Conservation (phyloP, 106 monocot genomes). For the Dioscorea zingiberensis region DNA sequence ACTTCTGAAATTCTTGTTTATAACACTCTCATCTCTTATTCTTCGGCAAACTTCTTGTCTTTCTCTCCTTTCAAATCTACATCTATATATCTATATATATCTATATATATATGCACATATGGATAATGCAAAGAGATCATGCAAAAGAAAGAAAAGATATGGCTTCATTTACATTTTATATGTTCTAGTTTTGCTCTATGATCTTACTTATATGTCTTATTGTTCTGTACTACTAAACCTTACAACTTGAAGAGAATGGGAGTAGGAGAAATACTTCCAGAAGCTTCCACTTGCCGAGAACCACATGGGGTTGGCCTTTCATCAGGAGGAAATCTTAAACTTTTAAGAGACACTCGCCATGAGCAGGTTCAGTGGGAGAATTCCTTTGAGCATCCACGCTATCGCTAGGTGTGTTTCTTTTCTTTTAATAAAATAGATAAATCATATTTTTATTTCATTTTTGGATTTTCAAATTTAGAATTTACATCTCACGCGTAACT, state of each 20-base stretch:
- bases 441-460: too few species aligned
- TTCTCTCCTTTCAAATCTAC: too few species aligned
- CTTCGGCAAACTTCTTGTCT: too few species aligned
- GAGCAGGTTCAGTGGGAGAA: slow-evolving; percentile 6
- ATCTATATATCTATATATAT: too few species aligned
- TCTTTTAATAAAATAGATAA: too few species aligned
- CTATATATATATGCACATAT: too few species aligned
- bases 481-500: too few species aligned
- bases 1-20: too few species aligned
- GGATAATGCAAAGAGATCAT: neutral
- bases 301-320: slow-evolving; percentile 26
- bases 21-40: too few species aligned
- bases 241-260: neutral
- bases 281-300: slow-evolving; percentile 31
- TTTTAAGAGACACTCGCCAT: slow-evolving; percentile 13
- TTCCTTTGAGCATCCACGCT: slow-evolving; percentile 25
- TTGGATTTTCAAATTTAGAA: too few species aligned
- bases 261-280: too few species aligned
- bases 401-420: slow-evolving; percentile 5
- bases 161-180: neutral
- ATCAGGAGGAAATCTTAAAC: slow-evolving; percentile 26
- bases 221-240: neutral
- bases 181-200: neutral
- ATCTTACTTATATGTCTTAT: neutral
- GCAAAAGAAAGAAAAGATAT: neutral